These are phyloP conservation scores for Linum lewisii DNA, from an alignment of 345 rosid species.

Conservation along the genomic window DNA sequence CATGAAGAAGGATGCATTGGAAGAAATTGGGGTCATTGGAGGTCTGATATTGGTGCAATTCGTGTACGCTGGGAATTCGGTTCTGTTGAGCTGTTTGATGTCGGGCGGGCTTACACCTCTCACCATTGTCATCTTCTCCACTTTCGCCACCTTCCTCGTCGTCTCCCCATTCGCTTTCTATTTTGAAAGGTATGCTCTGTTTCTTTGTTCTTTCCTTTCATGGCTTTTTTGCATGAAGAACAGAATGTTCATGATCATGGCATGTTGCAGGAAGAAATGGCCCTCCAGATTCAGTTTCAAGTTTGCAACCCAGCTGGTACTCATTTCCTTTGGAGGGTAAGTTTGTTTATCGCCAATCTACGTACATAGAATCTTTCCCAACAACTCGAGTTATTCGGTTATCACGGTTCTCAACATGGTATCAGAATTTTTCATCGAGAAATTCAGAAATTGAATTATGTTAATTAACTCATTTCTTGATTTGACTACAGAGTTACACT, in stretches of 20 bases:
- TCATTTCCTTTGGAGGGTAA: constrained; percentile 79
- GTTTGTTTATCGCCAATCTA: too few relatives aligned
- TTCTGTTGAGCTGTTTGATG: constrained; percentile 66
- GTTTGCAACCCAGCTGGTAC: constrained; percentile 50
- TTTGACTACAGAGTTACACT: constrained; percentile 44
- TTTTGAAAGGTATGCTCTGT: constrained; percentile 52
- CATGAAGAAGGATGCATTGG: constrained; percentile 35
- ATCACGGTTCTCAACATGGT: too few relatives aligned
- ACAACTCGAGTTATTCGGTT: too few relatives aligned
- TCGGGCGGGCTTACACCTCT: constrained; percentile 60
- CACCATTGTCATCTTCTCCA: constrained; percentile 56
- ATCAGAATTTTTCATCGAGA: too few relatives aligned
- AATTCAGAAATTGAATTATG: too few relatives aligned
- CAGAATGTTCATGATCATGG: neutral
- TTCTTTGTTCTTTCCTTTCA: neutral
- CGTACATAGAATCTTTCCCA: too few relatives aligned
- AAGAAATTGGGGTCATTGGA: constrained; percentile 42
- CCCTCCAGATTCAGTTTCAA: constrained; percentile 43
- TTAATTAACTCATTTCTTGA: too few relatives aligned
- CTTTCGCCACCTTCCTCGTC: constrained; percentile 58
- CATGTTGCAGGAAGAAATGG: constrained; percentile 57
- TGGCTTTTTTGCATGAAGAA: constrained; percentile 8
- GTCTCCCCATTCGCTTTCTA: constrained; percentile 55
- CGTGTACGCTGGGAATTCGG: constrained; percentile 50
- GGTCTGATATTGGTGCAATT: constrained; percentile 61